A percentile compares a stretch with the other conserved stretches of the same genome.
Conservation (phyloP, 768 basidiomycete species). For the Russula abietina region DNA sequence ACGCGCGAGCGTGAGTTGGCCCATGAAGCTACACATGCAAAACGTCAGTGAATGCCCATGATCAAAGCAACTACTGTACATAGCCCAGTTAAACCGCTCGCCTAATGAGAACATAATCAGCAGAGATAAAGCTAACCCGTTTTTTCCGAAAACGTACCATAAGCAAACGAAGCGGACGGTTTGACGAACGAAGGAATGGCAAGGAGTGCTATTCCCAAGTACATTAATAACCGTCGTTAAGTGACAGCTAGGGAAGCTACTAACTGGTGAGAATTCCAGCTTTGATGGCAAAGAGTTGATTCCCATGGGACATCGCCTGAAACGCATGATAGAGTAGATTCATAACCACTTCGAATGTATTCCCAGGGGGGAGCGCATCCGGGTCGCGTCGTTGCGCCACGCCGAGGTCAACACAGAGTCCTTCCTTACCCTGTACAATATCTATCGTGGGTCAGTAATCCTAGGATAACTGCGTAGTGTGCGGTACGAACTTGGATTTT, state of each 20-base stretch:
- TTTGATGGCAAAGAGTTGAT: slow-evolving; percentile 64
- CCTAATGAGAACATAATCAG: slow-evolving; percentile 33
- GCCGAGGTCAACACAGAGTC: slow-evolving; percentile 46
- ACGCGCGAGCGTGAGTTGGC: slow-evolving; percentile 61
- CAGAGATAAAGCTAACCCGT: not conserved
- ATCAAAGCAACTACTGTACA: slow-evolving; percentile 40
- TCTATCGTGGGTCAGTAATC: slow-evolving; percentile 31
- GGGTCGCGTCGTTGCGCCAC: slow-evolving; percentile 57
- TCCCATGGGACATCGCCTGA: slow-evolving; percentile 46
- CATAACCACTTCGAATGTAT: slow-evolving; percentile 48
- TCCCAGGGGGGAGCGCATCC: slow-evolving; percentile 65
- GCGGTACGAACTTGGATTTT: slow-evolving; percentile 49
- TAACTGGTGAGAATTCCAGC: slow-evolving; percentile 57
- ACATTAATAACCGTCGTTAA: not conserved
- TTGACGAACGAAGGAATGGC: slow-evolving; percentile 54
- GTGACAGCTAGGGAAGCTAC: not conserved
- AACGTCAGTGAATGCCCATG: not conserved
- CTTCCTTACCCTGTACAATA: slow-evolving; percentile 50
- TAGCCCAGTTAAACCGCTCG: slow-evolving; percentile 64
- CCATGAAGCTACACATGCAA: slow-evolving; percentile 52
- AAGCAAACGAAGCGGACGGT: slow-evolving; percentile 51
- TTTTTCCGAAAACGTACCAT: slow-evolving; percentile 37
- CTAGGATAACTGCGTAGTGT: not conserved
- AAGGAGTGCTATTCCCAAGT: slow-evolving; percentile 41
- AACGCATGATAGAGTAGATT: slow-evolving; percentile 39